Base-by-base conservation (phyloP, 257 asterid species). In the Cruciata laevipes region DNA sequence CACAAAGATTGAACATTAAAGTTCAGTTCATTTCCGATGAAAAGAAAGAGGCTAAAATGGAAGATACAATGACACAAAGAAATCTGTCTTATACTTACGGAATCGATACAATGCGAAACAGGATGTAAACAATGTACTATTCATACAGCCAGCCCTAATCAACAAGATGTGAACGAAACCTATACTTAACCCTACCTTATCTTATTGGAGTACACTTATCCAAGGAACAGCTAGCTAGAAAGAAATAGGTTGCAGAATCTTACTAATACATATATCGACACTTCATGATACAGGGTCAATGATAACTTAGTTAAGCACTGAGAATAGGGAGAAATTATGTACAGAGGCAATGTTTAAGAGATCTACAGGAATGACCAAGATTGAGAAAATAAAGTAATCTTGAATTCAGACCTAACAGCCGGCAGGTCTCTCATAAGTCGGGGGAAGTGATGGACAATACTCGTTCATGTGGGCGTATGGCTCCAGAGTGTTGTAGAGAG, bases 391-490 rank as follows among this genome's bases (percentile, higher is more conserved):
- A 2, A 5, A 16, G 25, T 16, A n/a, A 32, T n/a, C 58, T 32
- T 11, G 49, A 9, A 31, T 51, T 44, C 31, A 14, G 16, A 4
- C 23, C 69, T 86, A 92, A 73, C 97, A 92, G 61, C 68, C 83
- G 11, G 31, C 14, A 24, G 95, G 96, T 84, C 98, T 86, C 81
- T 86, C 91, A 25, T 92, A 89, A 42, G 79, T 83, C 20, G 98
- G 91, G 73, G 98, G 97, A 58, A 92, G 65, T 68, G 98, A 87
- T 31, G 97, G 98, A 76, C 97, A 92, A 37, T 90, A 80, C 81
- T 92, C 97, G 31, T 89, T 92, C 98, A 92, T 92, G 76, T 85
- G 85, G 20, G 93, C 82, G 71, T 94, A 90, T 0, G 96, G 86
- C 76, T 88, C 98, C 62, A 90, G 64, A 49, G 88, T 85, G 82